Evolutionary conservation across 1,284 basidiomycete genomes (phyloP).

Genomic region (Leccinum angustisporum): DNA sequence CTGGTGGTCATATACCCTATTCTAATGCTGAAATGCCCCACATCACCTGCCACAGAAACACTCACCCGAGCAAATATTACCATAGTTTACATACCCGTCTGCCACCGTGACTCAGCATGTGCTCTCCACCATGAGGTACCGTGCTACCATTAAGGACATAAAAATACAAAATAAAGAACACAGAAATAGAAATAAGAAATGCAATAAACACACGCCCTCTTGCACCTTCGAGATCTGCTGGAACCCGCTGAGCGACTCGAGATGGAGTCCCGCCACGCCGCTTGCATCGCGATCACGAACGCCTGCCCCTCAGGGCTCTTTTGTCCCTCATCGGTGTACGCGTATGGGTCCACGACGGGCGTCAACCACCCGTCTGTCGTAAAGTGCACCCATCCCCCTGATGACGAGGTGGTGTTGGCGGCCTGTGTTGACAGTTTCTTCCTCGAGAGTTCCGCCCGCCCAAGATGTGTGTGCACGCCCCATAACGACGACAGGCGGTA

Average conservation of each 20-base stretch:
- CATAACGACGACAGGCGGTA: slow-evolving; percentile 64
- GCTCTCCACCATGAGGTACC: too few relatives aligned
- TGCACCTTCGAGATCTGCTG: neutral
- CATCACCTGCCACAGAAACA: too few relatives aligned
- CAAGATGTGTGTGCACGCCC: slow-evolving; percentile 49
- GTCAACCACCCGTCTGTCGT: slow-evolving; percentile 58
- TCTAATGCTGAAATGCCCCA: too few relatives aligned
- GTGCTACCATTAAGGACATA: too few relatives aligned
- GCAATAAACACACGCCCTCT: neutral
- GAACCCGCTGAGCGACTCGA: neutral
- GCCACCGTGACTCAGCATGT: too few relatives aligned
- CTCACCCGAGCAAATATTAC: too few relatives aligned
- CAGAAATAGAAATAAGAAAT: neutral
- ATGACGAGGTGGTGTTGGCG: neutral
- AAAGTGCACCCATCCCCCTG: slow-evolving; percentile 37
- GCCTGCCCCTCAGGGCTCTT: slow-evolving; percentile 62
- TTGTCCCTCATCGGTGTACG: slow-evolving; percentile 48
- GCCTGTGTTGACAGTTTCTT: slow-evolving; percentile 43
- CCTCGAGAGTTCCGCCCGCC: slow-evolving; percentile 58
- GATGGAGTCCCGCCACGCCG: slow-evolving; percentile 61
- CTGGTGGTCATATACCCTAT: too few relatives aligned
- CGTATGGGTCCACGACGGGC: slow-evolving; percentile 71
- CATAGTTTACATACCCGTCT: too few relatives aligned
- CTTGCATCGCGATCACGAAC: slow-evolving; percentile 72
- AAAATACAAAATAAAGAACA: neutral